Evolutionary conservation across 2,329 filamentous ascomycete species (phyloP), one percentile per base, ranked within the genome.

Genomic region (Colletotrichum sansevieriae): DNA sequence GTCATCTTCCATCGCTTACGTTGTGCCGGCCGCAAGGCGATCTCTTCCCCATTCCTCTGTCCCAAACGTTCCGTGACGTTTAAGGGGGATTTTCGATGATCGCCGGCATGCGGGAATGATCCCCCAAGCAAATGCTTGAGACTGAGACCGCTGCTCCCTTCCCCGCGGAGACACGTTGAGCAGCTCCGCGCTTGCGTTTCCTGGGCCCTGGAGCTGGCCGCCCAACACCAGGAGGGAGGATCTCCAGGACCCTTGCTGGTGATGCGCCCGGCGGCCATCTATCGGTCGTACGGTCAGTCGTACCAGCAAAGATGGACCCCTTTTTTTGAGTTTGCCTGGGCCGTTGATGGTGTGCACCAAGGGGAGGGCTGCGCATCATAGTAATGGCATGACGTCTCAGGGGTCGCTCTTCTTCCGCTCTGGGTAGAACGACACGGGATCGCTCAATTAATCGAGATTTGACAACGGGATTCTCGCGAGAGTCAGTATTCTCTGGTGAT

Each of bases 361-460:
- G 25, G 25, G 25, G 25, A 29, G 4, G 25, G 18, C 18, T 55
- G 52, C 55, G 25, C 22, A 39, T 59, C 65, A 43, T 37, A 22
- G 33, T 22, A 41, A 44, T 56, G 47, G 41, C 61, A 68, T 68
- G 65, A 68, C 65, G 65, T 68, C 51, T 29, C 55, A 29, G 52
- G 41, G 49, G 54, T 22, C 25, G 54, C 55, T 65, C 65, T 43
- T 65, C 47, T 68, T 49, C 65, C 65, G 41, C 41, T 65, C 47
- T 65, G 52, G 65, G 65, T 37, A 68, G 55, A 39, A 49, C 60
- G 65, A 60, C 65, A 68, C 65, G 65, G 65, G 55, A 68, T 68
- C 62, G 33, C 65, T 65, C 46, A 22, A 55, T 49, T 22, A 18
- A 65, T 68, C 62, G 65, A 68, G 62, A 68, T 68, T 47, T 59